These are phyloP conservation scores for Microcyclospora pomicola DNA, from an alignment of 2,329 filamentous ascomycete species.

Conservation along the genomic window DNA sequence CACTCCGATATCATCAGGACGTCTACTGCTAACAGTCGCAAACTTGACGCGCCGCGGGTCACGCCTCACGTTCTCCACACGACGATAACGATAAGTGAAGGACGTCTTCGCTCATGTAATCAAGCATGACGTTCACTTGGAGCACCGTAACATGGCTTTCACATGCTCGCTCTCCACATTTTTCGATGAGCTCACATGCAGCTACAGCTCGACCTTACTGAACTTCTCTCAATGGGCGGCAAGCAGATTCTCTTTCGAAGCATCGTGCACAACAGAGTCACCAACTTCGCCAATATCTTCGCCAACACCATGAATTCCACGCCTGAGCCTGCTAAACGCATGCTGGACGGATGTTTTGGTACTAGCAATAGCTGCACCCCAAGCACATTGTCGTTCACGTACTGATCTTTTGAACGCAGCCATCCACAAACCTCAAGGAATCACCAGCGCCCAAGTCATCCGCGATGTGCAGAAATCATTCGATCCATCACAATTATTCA, in stretches of 20 bases:
- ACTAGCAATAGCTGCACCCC: constrained; percentile 12
- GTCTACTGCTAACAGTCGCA: too few species aligned
- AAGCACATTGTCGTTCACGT: constrained; percentile 2
- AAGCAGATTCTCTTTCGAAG: constrained; percentile 13
- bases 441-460: constrained; percentile 81
- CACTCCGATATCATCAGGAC: too few species aligned
- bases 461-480: constrained; percentile 77
- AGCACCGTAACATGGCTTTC: background rate
- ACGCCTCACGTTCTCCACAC: too few species aligned
- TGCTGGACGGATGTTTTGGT: constrained; percentile 50
- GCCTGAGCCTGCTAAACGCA: too few species aligned
- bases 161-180: constrained; percentile 3
- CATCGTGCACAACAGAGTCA: constrained; percentile 1
- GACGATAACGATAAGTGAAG: too few species aligned
- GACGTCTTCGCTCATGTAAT: too few species aligned
- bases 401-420: constrained; percentile 38
- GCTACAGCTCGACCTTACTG: background rate
- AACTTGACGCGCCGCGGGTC: too few species aligned
- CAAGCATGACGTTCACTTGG: too few species aligned
- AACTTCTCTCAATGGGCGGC: constrained; percentile 9
- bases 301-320: background rate
- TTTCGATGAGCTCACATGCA: background rate
- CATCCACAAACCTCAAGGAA: constrained; percentile 79
- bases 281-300: constrained; percentile 6
- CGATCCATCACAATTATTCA: constrained; percentile 66